Conservation (phyloP, 257 asterid species). For the Scutellaria barbata region DNA sequence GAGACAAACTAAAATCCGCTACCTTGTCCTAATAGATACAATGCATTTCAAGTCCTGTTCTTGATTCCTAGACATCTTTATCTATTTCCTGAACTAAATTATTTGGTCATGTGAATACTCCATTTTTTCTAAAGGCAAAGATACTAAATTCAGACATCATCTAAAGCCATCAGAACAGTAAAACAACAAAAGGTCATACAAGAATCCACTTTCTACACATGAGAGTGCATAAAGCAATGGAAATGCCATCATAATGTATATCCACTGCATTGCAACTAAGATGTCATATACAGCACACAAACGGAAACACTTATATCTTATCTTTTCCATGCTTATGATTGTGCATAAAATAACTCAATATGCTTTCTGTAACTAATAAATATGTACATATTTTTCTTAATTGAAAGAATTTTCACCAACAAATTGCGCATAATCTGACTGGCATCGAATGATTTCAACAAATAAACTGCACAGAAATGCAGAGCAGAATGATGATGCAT, state of each 20-base stretch:
- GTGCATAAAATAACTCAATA: neutral
- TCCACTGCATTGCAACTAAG: neutral
- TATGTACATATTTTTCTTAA: neutral
- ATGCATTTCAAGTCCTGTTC: neutral
- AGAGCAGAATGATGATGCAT: slow-evolving; percentile 20
- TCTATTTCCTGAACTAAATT: neutral
- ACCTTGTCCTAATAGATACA: neutral
- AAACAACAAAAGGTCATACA: slow-evolving; percentile 12
- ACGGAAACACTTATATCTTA: neutral
- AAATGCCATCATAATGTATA: slow-evolving; percentile 32
- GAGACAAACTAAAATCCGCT: slow-evolving; percentile 14
- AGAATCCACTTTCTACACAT: neutral
- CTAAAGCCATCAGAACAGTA: slow-evolving; percentile 5
- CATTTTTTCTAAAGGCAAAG: slow-evolving; percentile 17
- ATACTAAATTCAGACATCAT: slow-evolving; percentile 10
- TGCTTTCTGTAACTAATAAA: neutral
- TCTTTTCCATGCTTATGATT: neutral
- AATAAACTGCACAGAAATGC: slow-evolving; percentile 9
- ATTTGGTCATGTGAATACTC: neutral
- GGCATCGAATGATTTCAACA: neutral
- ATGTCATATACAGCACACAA: slow-evolving; percentile 15
- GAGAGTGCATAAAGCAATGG: slow-evolving; percentile 16
- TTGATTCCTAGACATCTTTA: slow-evolving; percentile 4
- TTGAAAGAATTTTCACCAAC: slow-evolving; percentile 8
- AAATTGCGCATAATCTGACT: neutral